Percentiles rank a stretch among this genome's conserved stretches.
phyloP scores from a whole-genome alignment of 2,329 filamentous ascomycete species.

The Arthrobotrys entomopaga region DNA sequence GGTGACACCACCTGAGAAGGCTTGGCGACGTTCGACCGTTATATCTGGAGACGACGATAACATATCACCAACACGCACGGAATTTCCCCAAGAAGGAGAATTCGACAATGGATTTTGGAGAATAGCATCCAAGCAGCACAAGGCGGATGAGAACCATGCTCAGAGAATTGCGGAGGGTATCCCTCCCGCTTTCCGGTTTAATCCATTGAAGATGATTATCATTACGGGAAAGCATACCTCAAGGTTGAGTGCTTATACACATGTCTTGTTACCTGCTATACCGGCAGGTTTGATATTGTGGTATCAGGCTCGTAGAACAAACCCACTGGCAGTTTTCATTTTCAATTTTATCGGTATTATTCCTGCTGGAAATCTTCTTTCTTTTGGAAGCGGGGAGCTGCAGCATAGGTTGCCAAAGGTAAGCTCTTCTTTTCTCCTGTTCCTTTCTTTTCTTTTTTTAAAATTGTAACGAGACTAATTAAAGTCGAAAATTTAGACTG shows the following conservation, averaged over 20 bases:
- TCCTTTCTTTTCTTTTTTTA: not conserved
- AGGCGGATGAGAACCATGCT: constrained; percentile 23
- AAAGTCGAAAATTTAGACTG: constrained; percentile 69
- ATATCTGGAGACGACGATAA: constrained; percentile 3
- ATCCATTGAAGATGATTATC: constrained; percentile 29
- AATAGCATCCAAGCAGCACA: constrained; percentile 17
- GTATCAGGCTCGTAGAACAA: constrained; percentile 24
- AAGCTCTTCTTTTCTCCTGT: no score
- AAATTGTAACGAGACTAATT: constrained; percentile 66
- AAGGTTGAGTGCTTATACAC: constrained; percentile 26
- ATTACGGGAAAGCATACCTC: constrained; percentile 40
- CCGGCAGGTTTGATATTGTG: constrained; percentile 41
- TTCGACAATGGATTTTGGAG: constrained; percentile 29
- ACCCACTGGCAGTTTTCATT: constrained; percentile 29
- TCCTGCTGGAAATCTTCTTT: constrained; percentile 41
- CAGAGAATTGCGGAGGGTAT: constrained; percentile 27
- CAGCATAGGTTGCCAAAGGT: constrained; percentile 46
- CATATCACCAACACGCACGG: constrained; percentile 27
- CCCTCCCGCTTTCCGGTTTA: constrained; percentile 28
- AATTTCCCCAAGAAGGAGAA: constrained; percentile 21
- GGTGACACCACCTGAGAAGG: constrained; percentile 27
- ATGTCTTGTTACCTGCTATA: constrained; percentile 42
- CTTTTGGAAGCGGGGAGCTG: constrained; percentile 45
- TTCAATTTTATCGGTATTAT: constrained; percentile 53
- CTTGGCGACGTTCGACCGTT: constrained; percentile 24